Evolutionary conservation across 176 grass and related monocot genomes (phyloP), one percentile per base, ranked within the genome.

Genomic region (Oryza glumipatula): DNA sequence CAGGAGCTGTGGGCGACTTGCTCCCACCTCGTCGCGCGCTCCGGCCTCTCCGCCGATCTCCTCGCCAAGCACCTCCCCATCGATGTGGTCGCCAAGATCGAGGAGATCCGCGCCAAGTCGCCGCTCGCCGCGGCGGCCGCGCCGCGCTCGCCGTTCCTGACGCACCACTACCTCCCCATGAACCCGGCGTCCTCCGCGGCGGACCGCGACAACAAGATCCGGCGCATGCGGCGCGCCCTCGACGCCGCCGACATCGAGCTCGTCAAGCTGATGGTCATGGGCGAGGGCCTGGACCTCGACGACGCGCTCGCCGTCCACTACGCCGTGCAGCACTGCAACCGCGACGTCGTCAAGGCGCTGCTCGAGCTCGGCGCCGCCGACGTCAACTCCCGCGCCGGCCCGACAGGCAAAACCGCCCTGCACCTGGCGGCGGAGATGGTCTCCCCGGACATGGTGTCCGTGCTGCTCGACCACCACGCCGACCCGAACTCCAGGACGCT

Each of bases 231-330:
- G 3, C 91, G 96, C 30, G 96, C 96, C 0, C 93, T 99, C 8
- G 96, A 99, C 78, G 92, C 93, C 0, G 94, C 96, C 17, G 96
- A 99, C 91, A 92, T 99, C 76, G 96, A 99, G 89, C 89, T 99
- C 65, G 96, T 99, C 49, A 99, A 99, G 90, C 93, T 99, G 28
- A 99, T 99, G 96, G 96, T 99, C 22, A 99, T 99, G 96, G 91
- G 96, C 26, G 96, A 99, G 54, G 96, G 96, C 3, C 91, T 98
- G 24, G 92, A 98, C 88, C 94, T 98, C 84, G 96, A 98, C 80
- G 93, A 98, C 65, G 89, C 93, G 26, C 89, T 98, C 1, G 96
- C 96, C 43, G 92, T 98, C 41, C 96, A 98, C 86, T 98, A 98
- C 82, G 81, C 93, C 33, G 96, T 98, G 16, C 87, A 98, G 81